phyloP scores from a whole-genome alignment of 306 rosid species.

The Potentilla sterilis region DNA sequence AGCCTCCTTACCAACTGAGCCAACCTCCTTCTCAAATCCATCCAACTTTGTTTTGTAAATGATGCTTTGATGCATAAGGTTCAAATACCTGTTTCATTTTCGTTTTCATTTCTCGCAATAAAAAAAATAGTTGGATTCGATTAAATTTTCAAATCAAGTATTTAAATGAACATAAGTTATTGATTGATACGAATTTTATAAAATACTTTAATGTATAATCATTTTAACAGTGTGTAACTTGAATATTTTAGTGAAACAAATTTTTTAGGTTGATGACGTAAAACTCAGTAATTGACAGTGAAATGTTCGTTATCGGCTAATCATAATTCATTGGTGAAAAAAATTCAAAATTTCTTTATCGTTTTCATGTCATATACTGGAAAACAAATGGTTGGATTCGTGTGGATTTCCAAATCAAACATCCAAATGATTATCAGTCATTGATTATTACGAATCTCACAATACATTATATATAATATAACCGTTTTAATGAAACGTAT shows the following conservation, averaged over 20 bases:
- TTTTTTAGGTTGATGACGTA: too few species aligned
- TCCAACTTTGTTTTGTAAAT: background rate
- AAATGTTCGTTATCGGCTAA: too few species aligned
- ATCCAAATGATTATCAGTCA: background rate
- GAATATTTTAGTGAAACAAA: too few species aligned
- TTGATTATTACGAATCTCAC: background rate
- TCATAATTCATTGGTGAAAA: too few species aligned
- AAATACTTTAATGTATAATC: too few species aligned
- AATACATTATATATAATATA: background rate
- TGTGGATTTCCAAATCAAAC: background rate
- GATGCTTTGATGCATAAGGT: background rate
- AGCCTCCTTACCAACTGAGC: too few species aligned
- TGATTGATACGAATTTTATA: background rate
- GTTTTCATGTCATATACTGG: background rate
- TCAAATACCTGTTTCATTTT: background rate
- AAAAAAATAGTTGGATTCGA: background rate
- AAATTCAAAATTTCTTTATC: background rate
- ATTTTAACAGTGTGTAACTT: too few species aligned
- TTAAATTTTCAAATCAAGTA: background rate
- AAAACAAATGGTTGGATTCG: background rate
- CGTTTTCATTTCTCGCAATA: background rate
- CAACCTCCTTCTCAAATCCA: background rate
- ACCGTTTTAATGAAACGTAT: background rate
- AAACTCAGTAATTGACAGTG: too few species aligned
- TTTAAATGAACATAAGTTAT: too few species aligned